Evolutionary conservation across 106 monocot genomes (phyloP).

Genomic region (Acorus gramineus): DNA sequence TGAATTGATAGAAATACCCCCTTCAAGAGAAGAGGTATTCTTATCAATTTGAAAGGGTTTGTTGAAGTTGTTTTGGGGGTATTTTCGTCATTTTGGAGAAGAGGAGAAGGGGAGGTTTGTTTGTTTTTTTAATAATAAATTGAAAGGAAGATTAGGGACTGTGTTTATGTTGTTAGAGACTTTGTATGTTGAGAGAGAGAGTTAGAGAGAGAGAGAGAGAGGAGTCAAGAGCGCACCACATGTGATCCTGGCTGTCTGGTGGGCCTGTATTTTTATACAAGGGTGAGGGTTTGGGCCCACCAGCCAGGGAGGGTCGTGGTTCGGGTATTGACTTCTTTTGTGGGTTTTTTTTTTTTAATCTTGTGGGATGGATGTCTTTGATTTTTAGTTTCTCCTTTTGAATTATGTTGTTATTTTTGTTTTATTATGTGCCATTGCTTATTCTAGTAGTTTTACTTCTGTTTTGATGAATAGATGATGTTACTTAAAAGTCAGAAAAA

Average conservation of each 20-base stretch:
- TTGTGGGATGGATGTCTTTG: too few species aligned
- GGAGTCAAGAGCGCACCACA: slow-evolving; percentile 99
- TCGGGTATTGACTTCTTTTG: slow-evolving; percentile 98
- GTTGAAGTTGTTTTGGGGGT: not conserved
- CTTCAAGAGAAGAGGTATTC: slow-evolving; percentile 23
- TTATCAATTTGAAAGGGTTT: slow-evolving; percentile 26
- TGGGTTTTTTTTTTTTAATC: too few species aligned
- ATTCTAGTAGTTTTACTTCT: too few species aligned
- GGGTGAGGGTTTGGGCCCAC: not conserved
- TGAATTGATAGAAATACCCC: slow-evolving; percentile 44
- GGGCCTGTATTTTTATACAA: not conserved
- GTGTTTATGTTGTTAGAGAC: not conserved
- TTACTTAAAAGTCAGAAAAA: too few species aligned
- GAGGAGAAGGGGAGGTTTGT: not conserved
- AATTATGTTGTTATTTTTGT: too few species aligned
- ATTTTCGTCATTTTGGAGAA: slow-evolving; percentile 14
- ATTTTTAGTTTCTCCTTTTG: too few species aligned
- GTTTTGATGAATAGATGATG: too few species aligned
- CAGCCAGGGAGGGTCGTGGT: slow-evolving; percentile 43
- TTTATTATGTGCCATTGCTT: too few species aligned
- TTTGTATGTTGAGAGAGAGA: not conserved
- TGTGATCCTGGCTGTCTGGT: slow-evolving; percentile 21
- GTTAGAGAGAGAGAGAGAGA: slow-evolving; percentile 8
- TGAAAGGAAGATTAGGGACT: not conserved
- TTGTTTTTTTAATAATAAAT: slow-evolving; percentile 1